Evolutionary conservation across 805 yeast species (phyloP), one percentile per base, ranked within the genome.

Genomic region (Groenewaldozyma salmanticensis): DNA sequence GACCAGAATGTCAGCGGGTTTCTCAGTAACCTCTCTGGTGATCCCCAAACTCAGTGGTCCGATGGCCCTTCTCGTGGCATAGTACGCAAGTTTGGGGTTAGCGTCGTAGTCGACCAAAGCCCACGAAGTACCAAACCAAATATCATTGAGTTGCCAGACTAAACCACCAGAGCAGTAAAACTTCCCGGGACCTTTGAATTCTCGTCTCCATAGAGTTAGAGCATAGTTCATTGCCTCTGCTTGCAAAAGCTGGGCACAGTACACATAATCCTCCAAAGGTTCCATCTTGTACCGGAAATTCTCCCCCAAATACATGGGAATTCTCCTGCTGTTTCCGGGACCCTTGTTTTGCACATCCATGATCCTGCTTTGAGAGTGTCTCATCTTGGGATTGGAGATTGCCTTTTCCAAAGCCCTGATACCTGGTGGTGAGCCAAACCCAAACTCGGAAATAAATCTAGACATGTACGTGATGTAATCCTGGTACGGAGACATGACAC

Each of bases 121-220:
- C 76, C 77, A 72, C 11, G 70, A 61, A 1, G 71, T 61, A 2
- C 60, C 68, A 1, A 75, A 76, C 71, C 74, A 70, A 41, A 70
- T 66, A 50, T 72, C 76, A 46, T 72, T 70, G 31, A 69, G 50
- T 50, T 72, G 77, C 77, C 77, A 72, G 6, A 72, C 72, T 21
- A 72, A 52, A 4, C 68, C 64, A 2, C 77, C 77, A 7, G 73
- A 68, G 27, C 54, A 49, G 15, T 58, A 52, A 24, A 70, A 55
- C 31, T 56, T 51, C 1, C 59, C 59, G 3, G 52, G 52, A 2
- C 53, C 55, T 18, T 57, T 54, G 74, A 74, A 72, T 40, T 61
- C 52, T 21, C 73, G 45, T 52, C 74, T 59, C 66, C 72, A 70
- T 31, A 60, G 57, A 35, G 62, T 53, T 35, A 65, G 61, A 4